A percentile compares a stretch with the other conserved stretches of the same genome.
Conservation (phyloP, 169 alveolate species). For the Haemoproteus tartakovskyi region DNA sequence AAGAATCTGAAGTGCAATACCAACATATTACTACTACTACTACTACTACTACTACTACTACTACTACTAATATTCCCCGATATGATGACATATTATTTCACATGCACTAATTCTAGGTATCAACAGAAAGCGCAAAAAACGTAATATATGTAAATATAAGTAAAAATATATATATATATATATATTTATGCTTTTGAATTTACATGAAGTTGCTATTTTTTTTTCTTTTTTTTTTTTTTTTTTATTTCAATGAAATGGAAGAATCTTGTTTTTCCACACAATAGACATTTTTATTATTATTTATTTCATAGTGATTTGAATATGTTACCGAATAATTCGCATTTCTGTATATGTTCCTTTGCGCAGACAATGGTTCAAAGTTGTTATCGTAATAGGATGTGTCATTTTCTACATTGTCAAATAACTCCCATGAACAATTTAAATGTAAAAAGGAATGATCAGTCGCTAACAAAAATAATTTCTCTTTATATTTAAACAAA, state of each 20-base stretch:
- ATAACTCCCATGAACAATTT: conserved; percentile 65
- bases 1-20: too few relatives aligned
- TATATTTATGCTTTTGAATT: too few relatives aligned
- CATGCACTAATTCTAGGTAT: too few relatives aligned
- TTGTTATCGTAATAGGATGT: conserved; percentile 54
- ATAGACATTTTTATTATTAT: too few relatives aligned
- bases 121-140: too few relatives aligned
- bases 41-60: too few relatives aligned
- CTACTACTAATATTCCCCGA: too few relatives aligned
- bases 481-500: conserved; percentile 51
- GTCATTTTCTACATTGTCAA: conserved; percentile 63
- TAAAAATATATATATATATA: too few relatives aligned
- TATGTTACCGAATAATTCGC: conserved; percentile 7
- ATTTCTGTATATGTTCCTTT: conserved; percentile 7
- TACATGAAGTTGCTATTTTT: conserved; percentile 61
- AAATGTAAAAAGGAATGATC: conserved; percentile 61
- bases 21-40: too few relatives aligned
- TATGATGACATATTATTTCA: too few relatives aligned
- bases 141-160: too few relatives aligned
- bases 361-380: conserved; percentile 24
- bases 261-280: background rate
- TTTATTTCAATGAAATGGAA: conserved; percentile 5
- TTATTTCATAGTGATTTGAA: conserved; percentile 9
- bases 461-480: conserved; percentile 43
- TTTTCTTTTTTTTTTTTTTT: conserved; percentile 51